Evolutionary conservation across 805 yeast genomes (phyloP).

Genomic region (Myxozyma geophila): DNA sequence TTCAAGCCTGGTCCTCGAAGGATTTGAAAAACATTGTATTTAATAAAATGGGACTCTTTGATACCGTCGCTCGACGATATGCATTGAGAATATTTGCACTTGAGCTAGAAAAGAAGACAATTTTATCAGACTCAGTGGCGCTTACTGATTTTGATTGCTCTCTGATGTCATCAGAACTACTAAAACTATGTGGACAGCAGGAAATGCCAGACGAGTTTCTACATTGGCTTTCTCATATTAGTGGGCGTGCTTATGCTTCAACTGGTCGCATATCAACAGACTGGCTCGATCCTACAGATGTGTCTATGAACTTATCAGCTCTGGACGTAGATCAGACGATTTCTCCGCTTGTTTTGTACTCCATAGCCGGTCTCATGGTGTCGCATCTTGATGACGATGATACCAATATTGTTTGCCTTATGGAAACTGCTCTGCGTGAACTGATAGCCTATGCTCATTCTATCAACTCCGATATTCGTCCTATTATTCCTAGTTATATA

Average conservation of each 20-base stretch:
- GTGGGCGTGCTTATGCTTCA: constrained; percentile 29
- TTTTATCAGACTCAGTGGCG: background rate
- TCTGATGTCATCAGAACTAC: constrained; percentile 9
- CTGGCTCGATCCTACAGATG: constrained; percentile 13
- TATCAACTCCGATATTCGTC: background rate
- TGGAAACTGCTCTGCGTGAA: constrained; percentile 14
- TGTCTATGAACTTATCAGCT: background rate
- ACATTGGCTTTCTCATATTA: constrained; percentile 21
- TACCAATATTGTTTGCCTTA: background rate
- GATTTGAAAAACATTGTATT: constrained; percentile 3
- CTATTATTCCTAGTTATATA: background rate
- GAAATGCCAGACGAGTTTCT: constrained; percentile 20
- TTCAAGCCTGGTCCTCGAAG: constrained; percentile 1
- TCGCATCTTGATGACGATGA: constrained; percentile 16
- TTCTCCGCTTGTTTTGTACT: background rate
- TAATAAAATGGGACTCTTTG: background rate
- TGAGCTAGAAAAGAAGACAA: background rate
- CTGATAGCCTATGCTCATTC: background rate
- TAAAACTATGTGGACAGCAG: constrained; percentile 9
- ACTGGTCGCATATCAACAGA: constrained; percentile 10
- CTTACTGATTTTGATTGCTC: constrained; percentile 8
- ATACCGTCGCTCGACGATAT: background rate
- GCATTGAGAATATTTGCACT: constrained; percentile 10
- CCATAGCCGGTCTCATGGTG: background rate
- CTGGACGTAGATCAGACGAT: background rate